Evolutionary conservation across 768 basidiomycete genomes (phyloP).

Genomic region (Paxillus involutus): DNA sequence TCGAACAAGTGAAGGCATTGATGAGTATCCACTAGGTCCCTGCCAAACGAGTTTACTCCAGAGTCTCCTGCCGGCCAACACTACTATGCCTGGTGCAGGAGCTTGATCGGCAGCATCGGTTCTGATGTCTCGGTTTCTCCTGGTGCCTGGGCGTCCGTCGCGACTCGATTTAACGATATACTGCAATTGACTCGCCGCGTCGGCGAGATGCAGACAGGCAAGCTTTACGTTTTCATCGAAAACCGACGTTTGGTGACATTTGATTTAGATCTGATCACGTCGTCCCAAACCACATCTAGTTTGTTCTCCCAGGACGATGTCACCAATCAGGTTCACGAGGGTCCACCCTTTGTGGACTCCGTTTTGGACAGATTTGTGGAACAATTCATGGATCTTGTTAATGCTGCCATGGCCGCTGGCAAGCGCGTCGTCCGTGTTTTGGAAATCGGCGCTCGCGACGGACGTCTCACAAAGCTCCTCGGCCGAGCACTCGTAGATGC

Average conservation of each 20-base stretch:
- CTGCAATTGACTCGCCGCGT: too few species aligned
- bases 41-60: background rate
- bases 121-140: too few species aligned
- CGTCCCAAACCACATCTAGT: background rate
- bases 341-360: slow-evolving; percentile 8
- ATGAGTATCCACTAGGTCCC: background rate
- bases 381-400: slow-evolving; percentile 8
- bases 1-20: background rate
- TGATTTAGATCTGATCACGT: too few species aligned
- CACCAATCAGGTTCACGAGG: slow-evolving; percentile 15
- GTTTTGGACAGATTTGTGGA: slow-evolving; percentile 7
- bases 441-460: slow-evolving; percentile 19
- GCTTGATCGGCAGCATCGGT: too few species aligned
- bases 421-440: slow-evolving; percentile 18
- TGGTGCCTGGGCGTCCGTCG: too few species aligned
- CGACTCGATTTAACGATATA: too few species aligned
- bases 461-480: slow-evolving; percentile 14
- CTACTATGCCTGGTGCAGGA: background rate
- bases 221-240: background rate
- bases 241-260: background rate
- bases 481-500: slow-evolving; percentile 16
- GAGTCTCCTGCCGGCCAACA: background rate
- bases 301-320: slow-evolving; percentile 15
- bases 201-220: too few species aligned
- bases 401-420: slow-evolving; percentile 1